Percentiles rank a stretch among this genome's conserved stretches.
Evolutionary conservation across 768 basidiomycete genomes (phyloP).

Genomic region (Pleurotus tuoliensis): DNA sequence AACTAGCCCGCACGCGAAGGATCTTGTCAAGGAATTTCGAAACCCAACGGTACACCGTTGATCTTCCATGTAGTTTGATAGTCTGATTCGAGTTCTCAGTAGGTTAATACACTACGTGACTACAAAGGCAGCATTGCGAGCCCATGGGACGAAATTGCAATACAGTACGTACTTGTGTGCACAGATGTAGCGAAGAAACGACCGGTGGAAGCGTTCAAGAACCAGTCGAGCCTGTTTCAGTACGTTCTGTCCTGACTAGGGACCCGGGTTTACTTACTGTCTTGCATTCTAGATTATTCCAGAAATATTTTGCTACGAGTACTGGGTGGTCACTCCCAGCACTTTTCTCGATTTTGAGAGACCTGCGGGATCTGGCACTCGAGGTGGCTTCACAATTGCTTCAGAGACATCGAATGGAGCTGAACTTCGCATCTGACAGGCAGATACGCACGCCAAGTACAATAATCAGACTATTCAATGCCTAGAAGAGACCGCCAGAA

Average conservation of each 20-base stretch:
- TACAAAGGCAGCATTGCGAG: slow-evolving; percentile 63
- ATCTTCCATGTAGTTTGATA: no score
- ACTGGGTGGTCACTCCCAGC: slow-evolving; percentile 86
- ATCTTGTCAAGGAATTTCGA: slow-evolving; percentile 67
- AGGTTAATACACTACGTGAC: slow-evolving; percentile 34
- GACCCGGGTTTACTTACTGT: not conserved
- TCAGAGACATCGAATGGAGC: slow-evolving; percentile 5
- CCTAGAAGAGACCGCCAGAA: slow-evolving; percentile 85
- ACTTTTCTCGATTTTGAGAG: slow-evolving; percentile 75
- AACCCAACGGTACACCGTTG: slow-evolving; percentile 31
- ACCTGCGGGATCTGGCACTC: slow-evolving; percentile 80
- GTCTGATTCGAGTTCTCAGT: slow-evolving; percentile 11
- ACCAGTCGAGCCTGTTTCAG: slow-evolving; percentile 73
- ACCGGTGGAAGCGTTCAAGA: slow-evolving; percentile 72
- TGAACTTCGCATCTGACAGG: slow-evolving; percentile 30
- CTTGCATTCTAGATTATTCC: slow-evolving; percentile 50
- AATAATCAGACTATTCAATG: slow-evolving; percentile 55
- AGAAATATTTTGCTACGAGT: slow-evolving; percentile 75
- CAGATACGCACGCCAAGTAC: slow-evolving; percentile 57
- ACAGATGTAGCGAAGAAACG: slow-evolving; percentile 65
- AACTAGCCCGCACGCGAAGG: slow-evolving; percentile 74
- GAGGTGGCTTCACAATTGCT: slow-evolving; percentile 47
- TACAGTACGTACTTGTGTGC: slow-evolving; percentile 77
- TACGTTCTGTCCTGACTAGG: slow-evolving; percentile 35
- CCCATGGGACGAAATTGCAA: slow-evolving; percentile 86